Base-by-base conservation (phyloP, 2,329 filamentous ascomycete species). In the Coleophoma cylindrospora region DNA sequence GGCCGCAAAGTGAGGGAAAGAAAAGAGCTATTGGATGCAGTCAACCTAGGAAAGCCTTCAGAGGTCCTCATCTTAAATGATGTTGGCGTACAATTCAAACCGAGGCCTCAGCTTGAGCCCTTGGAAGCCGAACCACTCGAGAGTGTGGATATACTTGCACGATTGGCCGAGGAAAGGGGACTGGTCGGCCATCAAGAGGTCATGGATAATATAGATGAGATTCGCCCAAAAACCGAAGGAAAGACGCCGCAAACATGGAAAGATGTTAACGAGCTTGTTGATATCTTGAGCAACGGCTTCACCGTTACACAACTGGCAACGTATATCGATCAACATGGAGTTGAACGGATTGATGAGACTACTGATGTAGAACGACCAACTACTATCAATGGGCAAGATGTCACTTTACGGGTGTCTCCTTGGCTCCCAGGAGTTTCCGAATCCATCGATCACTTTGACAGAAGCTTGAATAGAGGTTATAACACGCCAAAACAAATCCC, bases 1-100 rank as follows among this genome's bases (percentile, higher is more conserved):
- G 60, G 60, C 9, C 43, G 41, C 5, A 50, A 53, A 41, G 32
- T 55, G n/a, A 43, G 57, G 41, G 60, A 62, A 45, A 48, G 56
- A 10, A 50, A 49, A 12, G 57, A 64, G 49, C 15, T 19, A 3
- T 45, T 65, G 15, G 46, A 54, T 2, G 43, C 54, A 10, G 54
- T 55, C 5, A 51, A 50, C 43, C 50, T 64, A 34, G 62, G 62
- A 14, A 54, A 60, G 15, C 50, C 51, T 3, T 51, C 61, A 1
- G 55, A 65, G 32, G 57, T 66, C 15, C 56, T 67, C 43, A 56
- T 67, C 14, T 57, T 67, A n/a, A 57, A 58, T 53, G 62, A 65
- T 48, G 58, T 58, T 2, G 52, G 55, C 36, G 34, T 60, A 11
- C 51, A 36, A 15, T 41, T 51, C 10, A 19, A 38, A 10, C 9